Evolutionary conservation across 305 asterid genomes (phyloP).

Genomic region (Stenogyne calaminthoides): DNA sequence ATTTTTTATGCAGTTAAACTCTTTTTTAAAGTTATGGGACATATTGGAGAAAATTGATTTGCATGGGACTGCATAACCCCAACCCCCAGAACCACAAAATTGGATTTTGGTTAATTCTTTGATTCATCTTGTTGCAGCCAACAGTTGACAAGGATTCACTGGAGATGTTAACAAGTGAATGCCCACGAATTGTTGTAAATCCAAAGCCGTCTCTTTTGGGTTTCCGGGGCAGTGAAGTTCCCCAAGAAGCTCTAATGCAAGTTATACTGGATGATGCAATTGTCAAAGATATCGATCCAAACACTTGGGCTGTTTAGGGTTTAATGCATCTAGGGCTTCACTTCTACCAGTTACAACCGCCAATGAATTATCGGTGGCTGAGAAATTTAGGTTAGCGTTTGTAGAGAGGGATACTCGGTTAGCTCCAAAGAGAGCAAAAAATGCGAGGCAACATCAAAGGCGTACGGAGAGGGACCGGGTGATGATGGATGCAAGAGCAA

Average conservation of each 20-base stretch:
- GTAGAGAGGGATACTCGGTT: constrained; percentile 82
- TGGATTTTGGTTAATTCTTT: not conserved
- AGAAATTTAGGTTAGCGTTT: constrained; percentile 88
- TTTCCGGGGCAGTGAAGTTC: constrained; percentile 63
- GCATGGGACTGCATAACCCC: no score
- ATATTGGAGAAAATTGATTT: no score
- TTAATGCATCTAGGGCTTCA: constrained; percentile 26
- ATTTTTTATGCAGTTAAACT: no score
- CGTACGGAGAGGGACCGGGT: constrained; percentile 88
- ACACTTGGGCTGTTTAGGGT: constrained; percentile 71
- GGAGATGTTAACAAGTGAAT: constrained; percentile 63
- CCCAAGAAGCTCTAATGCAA: constrained; percentile 67
- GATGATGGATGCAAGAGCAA: constrained; percentile 60
- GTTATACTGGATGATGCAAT: constrained; percentile 60
- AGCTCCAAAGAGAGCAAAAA: constrained; percentile 97
- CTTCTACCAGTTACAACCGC: constrained; percentile 35
- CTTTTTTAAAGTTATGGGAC: no score
- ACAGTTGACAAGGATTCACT: constrained; percentile 68
- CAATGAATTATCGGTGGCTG: constrained; percentile 72
- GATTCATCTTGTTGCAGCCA: constrained; percentile 52
- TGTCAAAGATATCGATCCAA: constrained; percentile 68
- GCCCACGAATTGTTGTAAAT: constrained; percentile 80
- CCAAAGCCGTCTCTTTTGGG: constrained; percentile 79
- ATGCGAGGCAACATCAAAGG: constrained; percentile 84
- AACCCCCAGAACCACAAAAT: not conserved